Evolutionary conservation across 257 asterid genomes (phyloP).

Genomic region (Solanum neorickii): DNA sequence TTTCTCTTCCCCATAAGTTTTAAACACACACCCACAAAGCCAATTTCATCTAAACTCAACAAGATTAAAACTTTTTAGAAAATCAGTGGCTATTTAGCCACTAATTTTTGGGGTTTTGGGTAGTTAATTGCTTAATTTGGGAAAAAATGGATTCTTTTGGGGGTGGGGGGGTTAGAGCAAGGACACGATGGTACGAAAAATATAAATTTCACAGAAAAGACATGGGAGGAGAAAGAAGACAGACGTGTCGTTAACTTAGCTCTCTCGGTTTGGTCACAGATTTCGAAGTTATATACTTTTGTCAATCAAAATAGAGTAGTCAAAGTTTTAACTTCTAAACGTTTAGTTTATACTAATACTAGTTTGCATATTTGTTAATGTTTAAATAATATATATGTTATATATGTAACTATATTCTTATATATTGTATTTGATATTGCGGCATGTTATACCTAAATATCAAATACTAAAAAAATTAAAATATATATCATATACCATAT

Average conservation of each 20-base stretch:
- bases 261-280: background rate
- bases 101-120: background rate
- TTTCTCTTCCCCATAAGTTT: conserved; percentile 28
- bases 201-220: background rate
- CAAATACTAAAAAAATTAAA: no score
- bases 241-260: background rate
- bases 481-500: no score
- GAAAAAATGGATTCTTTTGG: background rate
- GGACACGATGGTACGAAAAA: background rate
- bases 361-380: no score
- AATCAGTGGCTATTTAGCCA: background rate
- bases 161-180: background rate
- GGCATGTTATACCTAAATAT: no score
- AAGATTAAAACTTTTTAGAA: background rate
- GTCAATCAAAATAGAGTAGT: background rate
- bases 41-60: background rate
- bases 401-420: no score
- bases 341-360: no score
- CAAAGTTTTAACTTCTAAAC: no score
- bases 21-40: background rate
- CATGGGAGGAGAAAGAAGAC: background rate
- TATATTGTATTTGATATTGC: no score
- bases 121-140: background rate
- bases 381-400: no score
- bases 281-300: no score